phyloP scores from a whole-genome alignment of 495 filamentous ascomycete species.

The Daldinia concentrica region DNA sequence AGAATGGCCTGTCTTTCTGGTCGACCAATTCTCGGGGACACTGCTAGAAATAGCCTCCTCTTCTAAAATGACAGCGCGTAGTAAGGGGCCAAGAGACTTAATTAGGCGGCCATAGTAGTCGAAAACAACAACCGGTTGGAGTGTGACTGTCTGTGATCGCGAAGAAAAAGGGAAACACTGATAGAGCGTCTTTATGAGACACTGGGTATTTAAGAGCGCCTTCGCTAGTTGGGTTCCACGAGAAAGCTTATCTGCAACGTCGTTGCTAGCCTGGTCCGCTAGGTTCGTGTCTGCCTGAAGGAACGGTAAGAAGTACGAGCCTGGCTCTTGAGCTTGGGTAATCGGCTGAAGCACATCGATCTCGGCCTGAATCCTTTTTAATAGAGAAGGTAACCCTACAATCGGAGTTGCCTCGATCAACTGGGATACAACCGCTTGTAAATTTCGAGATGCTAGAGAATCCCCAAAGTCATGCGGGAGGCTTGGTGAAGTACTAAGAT shows the following conservation, averaged over 20 bases:
- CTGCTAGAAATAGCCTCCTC: constrained; percentile 70
- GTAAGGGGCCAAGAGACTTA: constrained; percentile 74
- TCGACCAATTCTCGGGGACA: constrained; percentile 57
- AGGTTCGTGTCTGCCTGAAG: constrained; percentile 46
- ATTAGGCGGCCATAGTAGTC: constrained; percentile 79
- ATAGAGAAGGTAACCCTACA: constrained; percentile 79
- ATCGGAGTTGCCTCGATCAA: constrained; percentile 86
- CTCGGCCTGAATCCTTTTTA: constrained; percentile 74
- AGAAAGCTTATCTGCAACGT: constrained; percentile 51
- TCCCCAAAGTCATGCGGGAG: constrained; percentile 79
- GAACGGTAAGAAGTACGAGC: constrained; percentile 70
- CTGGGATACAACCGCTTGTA: constrained; percentile 77
- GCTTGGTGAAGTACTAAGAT: constrained; percentile 81
- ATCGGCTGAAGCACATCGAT: constrained; percentile 74
- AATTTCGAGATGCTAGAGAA: constrained; percentile 67
- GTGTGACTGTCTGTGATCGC: constrained; percentile 48
- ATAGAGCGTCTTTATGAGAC: constrained; percentile 74
- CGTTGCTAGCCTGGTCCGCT: constrained; percentile 45
- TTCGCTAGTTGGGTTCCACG: constrained; percentile 80
- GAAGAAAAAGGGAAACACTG: constrained; percentile 75
- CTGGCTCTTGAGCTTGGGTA: constrained; percentile 50
- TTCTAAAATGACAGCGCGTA: constrained; percentile 83
- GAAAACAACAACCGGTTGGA: constrained; percentile 79
- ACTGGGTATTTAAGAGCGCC: constrained; percentile 77
- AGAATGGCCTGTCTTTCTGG: constrained; percentile 30